Conservation (phyloP, 768 basidiomycete species). For the Boletus vermiculosoides region DNA sequence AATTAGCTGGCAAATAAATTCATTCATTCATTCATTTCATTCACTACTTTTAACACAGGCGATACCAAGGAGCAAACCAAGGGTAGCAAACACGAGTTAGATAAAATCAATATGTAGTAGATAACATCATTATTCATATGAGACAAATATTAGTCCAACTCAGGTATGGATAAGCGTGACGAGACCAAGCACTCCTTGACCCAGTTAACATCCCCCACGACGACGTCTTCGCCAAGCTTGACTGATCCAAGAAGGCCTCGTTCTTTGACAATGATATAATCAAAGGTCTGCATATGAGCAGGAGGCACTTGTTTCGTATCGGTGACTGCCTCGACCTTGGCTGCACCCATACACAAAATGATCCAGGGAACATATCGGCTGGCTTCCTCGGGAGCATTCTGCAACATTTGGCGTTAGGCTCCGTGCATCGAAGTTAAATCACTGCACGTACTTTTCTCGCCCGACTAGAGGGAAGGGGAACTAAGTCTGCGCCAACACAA, state of each 20-base stretch:
- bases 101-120: slow-evolving; percentile 5
- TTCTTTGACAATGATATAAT: slow-evolving; percentile 65
- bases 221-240: slow-evolving; percentile 28
- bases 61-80: background rate
- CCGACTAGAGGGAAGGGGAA: slow-evolving; percentile 40
- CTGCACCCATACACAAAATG: slow-evolving; percentile 76
- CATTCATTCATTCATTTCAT: too few relatives aligned
- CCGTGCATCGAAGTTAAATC: too few relatives aligned
- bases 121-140: background rate
- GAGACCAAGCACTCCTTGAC: slow-evolving; percentile 76
- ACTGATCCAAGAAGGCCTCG: slow-evolving; percentile 24
- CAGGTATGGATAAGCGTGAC: slow-evolving; percentile 46
- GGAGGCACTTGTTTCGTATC: slow-evolving; percentile 38
- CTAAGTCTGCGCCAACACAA: slow-evolving; percentile 56
- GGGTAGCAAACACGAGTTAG: background rate
- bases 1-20: too few relatives aligned
- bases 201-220: slow-evolving; percentile 60
- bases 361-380: slow-evolving; percentile 58
- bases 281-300: slow-evolving; percentile 38
- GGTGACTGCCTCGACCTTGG: slow-evolving; percentile 61
- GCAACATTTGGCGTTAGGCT: background rate
- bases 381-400: slow-evolving; percentile 35
- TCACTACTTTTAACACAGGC: slow-evolving; percentile 12
- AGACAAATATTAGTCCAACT: slow-evolving; percentile 6
- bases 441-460: slow-evolving; percentile 21